Evolutionary conservation across 352 stramenopile genomes (phyloP).

Genomic region (Pythium coloratum): DNA sequence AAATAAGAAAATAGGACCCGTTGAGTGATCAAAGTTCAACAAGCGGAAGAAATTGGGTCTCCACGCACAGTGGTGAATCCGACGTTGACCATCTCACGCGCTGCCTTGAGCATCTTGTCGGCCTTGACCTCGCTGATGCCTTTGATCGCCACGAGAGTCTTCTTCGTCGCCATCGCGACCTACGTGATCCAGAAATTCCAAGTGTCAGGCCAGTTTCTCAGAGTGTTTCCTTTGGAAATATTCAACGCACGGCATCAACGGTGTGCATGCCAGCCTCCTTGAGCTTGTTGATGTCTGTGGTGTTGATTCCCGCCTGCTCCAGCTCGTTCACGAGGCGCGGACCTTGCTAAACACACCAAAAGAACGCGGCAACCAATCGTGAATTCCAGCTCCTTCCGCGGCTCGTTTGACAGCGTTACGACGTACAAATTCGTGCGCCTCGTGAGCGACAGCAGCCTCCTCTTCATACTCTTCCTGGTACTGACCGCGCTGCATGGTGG

Average conservation of each 20-base stretch:
- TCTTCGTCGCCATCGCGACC: slow-evolving; percentile 96
- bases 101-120: slow-evolving; percentile 98
- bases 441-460: slow-evolving; percentile 32
- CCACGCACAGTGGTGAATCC: slow-evolving; percentile 97
- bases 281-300: slow-evolving; percentile 98
- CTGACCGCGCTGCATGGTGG: slow-evolving; percentile 33
- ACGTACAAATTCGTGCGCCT: slow-evolving; percentile 45
- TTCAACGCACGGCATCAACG: slow-evolving; percentile 90
- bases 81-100: slow-evolving; percentile 96
- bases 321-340: slow-evolving; percentile 88
- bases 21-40: not conserved
- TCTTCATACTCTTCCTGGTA: slow-evolving; percentile 51
- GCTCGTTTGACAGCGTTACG: not conserved
- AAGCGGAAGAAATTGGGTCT: not conserved
- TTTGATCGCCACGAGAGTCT: slow-evolving; percentile 97
- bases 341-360: slow-evolving; percentile 50
- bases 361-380: not conserved
- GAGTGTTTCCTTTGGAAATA: not conserved
- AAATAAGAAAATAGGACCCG: slow-evolving; percentile 6
- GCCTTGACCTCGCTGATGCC: slow-evolving; percentile 99
- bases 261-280: slow-evolving; percentile 97
- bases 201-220: not conserved
- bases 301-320: slow-evolving; percentile 96
- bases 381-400: not conserved
- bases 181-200: slow-evolving; percentile 12